phyloP scores from a whole-genome alignment of 2,329 filamentous ascomycete genomes.

The Pseudogymnoascus sp. region DNA sequence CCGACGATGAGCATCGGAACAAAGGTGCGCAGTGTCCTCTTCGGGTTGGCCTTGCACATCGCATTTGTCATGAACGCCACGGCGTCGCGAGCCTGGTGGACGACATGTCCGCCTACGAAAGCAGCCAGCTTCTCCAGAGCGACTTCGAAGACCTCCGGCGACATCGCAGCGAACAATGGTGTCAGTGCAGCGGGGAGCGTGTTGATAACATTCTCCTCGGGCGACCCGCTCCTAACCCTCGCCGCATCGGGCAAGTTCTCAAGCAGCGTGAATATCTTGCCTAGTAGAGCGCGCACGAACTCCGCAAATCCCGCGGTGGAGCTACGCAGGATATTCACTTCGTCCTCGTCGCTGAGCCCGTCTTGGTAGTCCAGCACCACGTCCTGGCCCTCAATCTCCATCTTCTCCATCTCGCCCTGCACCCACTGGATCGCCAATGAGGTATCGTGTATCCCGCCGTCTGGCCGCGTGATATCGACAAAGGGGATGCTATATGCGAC shows the following conservation, averaged over 20 bases:
- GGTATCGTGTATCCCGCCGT: constrained; percentile 62
- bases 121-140: constrained; percentile 85
- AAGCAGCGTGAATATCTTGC: constrained; percentile 88
- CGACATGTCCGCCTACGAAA: constrained; percentile 89
- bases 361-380: constrained; percentile 78
- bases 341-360: constrained; percentile 77
- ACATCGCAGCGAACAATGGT: constrained; percentile 82
- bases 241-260: constrained; percentile 92
- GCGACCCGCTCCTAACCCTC: constrained; percentile 79
- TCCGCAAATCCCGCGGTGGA: constrained; percentile 92
- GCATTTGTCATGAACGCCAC: constrained; percentile 99
- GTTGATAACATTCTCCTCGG: constrained; percentile 95
- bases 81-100: constrained; percentile 91
- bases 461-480: constrained; percentile 66
- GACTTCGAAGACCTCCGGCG: constrained; percentile 87
- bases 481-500: constrained; percentile 96
- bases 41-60: constrained; percentile 88
- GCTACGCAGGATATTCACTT: constrained; percentile 80
- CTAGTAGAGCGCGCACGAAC: constrained; percentile 83
- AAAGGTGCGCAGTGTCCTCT: constrained; percentile 85
- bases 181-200: constrained; percentile 86
- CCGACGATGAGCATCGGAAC: constrained; percentile 84
- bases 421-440: constrained; percentile 87
- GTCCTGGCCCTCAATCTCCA: constrained; percentile 81
- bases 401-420: constrained; percentile 83